These are phyloP conservation scores for Ustilago crameri DNA, from an alignment of 1,284 basidiomycete species.

Conservation along the genomic window DNA sequence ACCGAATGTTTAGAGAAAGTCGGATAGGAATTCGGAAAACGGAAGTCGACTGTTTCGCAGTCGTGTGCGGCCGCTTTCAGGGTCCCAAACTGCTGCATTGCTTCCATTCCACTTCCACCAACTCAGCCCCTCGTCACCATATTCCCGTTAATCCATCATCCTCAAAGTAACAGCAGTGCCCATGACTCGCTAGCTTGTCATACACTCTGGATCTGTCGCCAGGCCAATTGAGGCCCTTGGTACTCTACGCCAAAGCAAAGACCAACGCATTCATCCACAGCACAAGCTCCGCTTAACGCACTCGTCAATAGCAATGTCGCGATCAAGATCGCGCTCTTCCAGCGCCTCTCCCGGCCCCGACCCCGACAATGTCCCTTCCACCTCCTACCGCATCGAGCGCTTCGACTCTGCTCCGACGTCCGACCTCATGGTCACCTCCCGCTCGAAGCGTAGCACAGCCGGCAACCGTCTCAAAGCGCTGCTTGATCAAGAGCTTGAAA, in stretches of 20 bases:
- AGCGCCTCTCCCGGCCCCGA: background rate
- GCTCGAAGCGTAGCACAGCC: slow-evolving; percentile 50
- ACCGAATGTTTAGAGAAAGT: background rate
- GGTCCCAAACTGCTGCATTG: background rate
- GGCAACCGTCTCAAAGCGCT: slow-evolving; percentile 61
- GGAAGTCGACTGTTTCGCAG: background rate
- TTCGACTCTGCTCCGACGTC: slow-evolving; percentile 3
- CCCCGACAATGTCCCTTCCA: background rate
- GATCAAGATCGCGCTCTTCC: background rate
- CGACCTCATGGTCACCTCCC: slow-evolving; percentile 41
- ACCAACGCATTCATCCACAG: background rate
- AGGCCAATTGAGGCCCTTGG: too few species aligned
- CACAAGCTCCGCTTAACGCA: background rate
- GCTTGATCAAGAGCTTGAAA: slow-evolving; percentile 61
- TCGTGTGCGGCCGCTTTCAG: background rate
- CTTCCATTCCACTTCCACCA: background rate
- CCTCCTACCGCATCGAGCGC: slow-evolving; percentile 39
- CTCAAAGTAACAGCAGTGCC: too few species aligned
- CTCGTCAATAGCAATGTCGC: slow-evolving; percentile 2
- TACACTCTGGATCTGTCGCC: too few species aligned
- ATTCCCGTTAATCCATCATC: background rate
- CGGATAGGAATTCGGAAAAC: slow-evolving; percentile 2
- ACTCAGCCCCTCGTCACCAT: background rate
- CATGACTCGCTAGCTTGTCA: background rate
- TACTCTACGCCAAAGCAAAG: too few species aligned